Conservation (phyloP, 2,329 filamentous ascomycete species). For the Nemania diffusa region DNA sequence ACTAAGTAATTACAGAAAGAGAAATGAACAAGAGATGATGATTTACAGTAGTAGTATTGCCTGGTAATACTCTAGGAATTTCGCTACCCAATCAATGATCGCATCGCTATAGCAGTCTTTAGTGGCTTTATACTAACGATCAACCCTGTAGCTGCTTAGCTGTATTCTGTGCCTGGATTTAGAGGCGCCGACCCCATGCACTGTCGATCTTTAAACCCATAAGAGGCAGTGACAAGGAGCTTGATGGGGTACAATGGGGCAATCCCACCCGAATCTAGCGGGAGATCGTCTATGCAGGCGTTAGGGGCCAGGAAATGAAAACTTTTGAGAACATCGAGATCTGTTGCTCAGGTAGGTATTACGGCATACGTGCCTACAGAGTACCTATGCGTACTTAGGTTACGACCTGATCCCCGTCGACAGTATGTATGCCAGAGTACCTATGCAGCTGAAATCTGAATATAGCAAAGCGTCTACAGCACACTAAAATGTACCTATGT, state of each 20-base stretch:
- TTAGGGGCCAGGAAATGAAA: not conserved
- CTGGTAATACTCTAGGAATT: too few species aligned
- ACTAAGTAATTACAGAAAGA: not conserved
- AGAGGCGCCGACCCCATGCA: not conserved
- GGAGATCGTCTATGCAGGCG: not conserved
- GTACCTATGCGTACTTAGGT: too few species aligned
- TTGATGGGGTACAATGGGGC: not conserved
- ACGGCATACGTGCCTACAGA: not conserved
- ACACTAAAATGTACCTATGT: too few species aligned
- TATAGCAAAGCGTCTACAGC: too few species aligned
- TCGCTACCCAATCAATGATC: not conserved
- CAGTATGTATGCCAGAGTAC: not conserved
- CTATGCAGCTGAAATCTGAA: not conserved
- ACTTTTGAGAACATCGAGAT: not conserved
- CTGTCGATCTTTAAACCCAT: not conserved
- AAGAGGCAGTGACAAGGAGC: not conserved
- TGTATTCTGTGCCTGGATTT: slow-evolving; percentile 4
- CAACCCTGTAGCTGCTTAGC: not conserved
- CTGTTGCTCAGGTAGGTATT: not conserved
- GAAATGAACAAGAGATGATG: not conserved
- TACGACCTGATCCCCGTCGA: not conserved
- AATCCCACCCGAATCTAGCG: not conserved
- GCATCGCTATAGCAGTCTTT: not conserved
- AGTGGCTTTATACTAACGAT: not conserved
- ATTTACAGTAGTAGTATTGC: too few species aligned